Evolutionary conservation across 257 asterid species (phyloP), one percentile per base, ranked within the genome.

Genomic region (Salvia hispanica): DNA sequence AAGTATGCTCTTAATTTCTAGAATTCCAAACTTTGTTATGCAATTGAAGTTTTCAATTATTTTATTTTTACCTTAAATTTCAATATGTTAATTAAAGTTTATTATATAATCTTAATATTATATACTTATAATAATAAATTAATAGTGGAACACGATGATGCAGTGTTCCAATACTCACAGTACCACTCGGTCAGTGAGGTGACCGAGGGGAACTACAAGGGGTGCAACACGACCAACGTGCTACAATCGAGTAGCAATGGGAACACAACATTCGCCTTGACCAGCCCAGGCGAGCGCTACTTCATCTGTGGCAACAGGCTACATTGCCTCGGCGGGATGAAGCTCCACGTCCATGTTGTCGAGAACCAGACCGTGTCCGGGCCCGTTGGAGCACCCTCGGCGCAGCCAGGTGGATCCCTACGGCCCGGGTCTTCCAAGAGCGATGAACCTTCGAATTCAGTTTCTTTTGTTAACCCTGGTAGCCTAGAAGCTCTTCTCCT

Each of bases 301-400:
- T 89, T 85, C 15, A 68, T 83, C 8, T 85, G 95, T 51, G 94
- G 95, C 15, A 87, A 87, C 48, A 82, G 80, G 74, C 39, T 91
- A 72, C 88, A 89, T 64, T 91, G 98, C 56, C 84, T 89, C 9
- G 94, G 86, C 1, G 98, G 98, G 52, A 82, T 87, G 98, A 91
- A 91, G 40, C 85, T 91, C 61, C 95, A 79, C 8, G 94, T 79
- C 4, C 62, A 64, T 25, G 88, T 87, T 1, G 67, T 56, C 2
- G 70, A 40, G 0, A 46, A 72, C 67, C 66, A 15, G 64, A 60
- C 74, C 18, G 58, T 2, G 2, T 14, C 58, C 2, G 44, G 90
- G 0, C 89, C 94, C 0, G 59, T 64, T 0, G 39, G 67, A 10
- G 80, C 88, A 0, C 93, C 93, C 3, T 43, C 33, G 65, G 77